Evolutionary conservation across 768 basidiomycete species (phyloP).

Genomic region (Termitomyces sp.): DNA sequence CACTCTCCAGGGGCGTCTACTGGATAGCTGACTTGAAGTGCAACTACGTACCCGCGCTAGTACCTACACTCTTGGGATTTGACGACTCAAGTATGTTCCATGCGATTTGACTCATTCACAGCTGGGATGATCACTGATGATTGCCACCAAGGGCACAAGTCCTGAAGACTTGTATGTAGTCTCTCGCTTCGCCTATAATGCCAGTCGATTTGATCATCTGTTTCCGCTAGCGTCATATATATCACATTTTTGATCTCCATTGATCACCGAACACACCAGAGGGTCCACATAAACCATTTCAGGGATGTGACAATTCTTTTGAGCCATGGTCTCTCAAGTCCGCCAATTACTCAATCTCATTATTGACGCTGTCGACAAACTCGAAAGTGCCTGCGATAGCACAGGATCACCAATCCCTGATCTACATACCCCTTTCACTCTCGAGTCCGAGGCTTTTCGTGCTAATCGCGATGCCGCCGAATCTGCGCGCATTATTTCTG

Average conservation of each 20-base stretch:
- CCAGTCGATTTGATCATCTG: too few species aligned
- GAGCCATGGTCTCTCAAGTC: slow-evolving; percentile 3
- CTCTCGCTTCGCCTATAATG: too few species aligned
- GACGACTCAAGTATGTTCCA: too few species aligned
- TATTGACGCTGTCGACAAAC: slow-evolving; percentile 3
- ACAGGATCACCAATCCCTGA: background rate
- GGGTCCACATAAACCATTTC: background rate
- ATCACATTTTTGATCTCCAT: background rate
- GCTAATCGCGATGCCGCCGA: background rate
- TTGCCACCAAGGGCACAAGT: too few species aligned
- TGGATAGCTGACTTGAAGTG: too few species aligned
- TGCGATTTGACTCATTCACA: too few species aligned
- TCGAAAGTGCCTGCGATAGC: background rate
- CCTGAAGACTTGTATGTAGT: too few species aligned
- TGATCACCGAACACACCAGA: background rate
- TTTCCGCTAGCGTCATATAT: too few species aligned
- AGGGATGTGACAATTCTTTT: background rate
- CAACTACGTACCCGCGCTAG: too few species aligned
- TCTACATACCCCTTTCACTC: background rate
- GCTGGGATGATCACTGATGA: too few species aligned
- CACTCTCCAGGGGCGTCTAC: too few species aligned
- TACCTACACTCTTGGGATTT: too few species aligned
- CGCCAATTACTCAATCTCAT: slow-evolving; percentile 4
- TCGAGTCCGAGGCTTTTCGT: slow-evolving; percentile 3
- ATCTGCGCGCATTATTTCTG: slow-evolving; percentile 6